These are phyloP conservation scores for Coniochaeta sp. DNA, from an alignment of 2,329 filamentous ascomycete species.

Conservation along the genomic window DNA sequence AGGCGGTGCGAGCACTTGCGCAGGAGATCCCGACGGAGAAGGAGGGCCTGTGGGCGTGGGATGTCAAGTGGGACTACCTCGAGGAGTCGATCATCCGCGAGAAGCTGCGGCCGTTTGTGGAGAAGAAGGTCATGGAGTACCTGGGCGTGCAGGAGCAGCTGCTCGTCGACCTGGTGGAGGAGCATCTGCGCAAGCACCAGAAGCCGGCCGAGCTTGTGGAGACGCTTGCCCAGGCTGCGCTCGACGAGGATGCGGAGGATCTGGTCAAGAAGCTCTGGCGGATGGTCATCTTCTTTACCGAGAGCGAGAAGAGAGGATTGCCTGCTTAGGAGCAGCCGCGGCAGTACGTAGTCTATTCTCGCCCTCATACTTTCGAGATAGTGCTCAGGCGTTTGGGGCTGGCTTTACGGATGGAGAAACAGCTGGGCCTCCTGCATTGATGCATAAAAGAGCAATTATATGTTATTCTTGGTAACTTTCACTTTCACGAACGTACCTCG, in stretches of 20 bases:
- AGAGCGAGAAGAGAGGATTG: conserved; percentile 84
- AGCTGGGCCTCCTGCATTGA: conserved; percentile 5
- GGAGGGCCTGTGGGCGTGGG: conserved; percentile 84
- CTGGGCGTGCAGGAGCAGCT: conserved; percentile 94
- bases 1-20: conserved; percentile 74
- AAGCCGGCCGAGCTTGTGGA: conserved; percentile 75
- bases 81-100: conserved; percentile 74
- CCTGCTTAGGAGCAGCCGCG: conserved; percentile 41
- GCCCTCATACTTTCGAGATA: background rate
- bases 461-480: too few species aligned
- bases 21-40: conserved; percentile 85
- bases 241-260: conserved; percentile 91
- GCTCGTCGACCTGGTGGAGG: conserved; percentile 85
- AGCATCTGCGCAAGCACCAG: conserved; percentile 70
- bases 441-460: background rate
- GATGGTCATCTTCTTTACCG: conserved; percentile 96
- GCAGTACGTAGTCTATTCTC: background rate
- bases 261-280: conserved; percentile 96
- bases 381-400: background rate
- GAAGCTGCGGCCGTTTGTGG: conserved; percentile 87
- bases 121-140: conserved; percentile 97
- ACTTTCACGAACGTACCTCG: too few species aligned
- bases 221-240: conserved; percentile 76
- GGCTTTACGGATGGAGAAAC: background rate
- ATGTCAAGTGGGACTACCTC: conserved; percentile 86